Base-by-base conservation (phyloP, 2,329 filamentous ascomycete species). In the Diaporthe eres region DNA sequence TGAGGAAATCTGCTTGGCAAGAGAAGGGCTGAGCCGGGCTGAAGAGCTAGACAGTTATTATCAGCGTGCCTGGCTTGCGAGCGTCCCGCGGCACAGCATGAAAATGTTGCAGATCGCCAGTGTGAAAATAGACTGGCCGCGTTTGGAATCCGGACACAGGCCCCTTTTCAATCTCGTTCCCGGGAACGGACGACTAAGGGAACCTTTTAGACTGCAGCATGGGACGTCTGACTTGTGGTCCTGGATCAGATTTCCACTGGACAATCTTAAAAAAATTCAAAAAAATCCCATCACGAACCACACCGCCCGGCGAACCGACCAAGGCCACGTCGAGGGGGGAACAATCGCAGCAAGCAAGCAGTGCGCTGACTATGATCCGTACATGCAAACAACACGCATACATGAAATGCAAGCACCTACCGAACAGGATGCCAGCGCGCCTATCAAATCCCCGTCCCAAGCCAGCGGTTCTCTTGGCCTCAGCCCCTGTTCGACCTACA, bases 151-250 rank as follows among this genome's bases (percentile, higher is more conserved):
- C 47, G 31, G 65, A 68, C 49, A 68, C 65, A 12, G 47, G 65
- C 65, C 65, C 65, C 65, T 53, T 68, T 68, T 68, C 65, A 68
- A 68, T 68, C 65, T 68, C 65, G 65, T 53, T 51, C 31, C 47
- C 65, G 65, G 65, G 65, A 47, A 53, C 34, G 13, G 39, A 68
- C 65, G 65, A 68, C 47, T 68, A 68, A 68, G 47, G 65, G 6
- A 28, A 28, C 65, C 42, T 65, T 28, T 31, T 53, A 68, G 65
- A 68, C 65, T 53, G 61, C 42, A 31, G 61, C 8, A 65, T 65
- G 61, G 42, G 7, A 28, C 22, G 47, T 68, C 65, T 68, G 65
- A 68, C 65, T 39, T 68, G 65, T 68, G 65, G 65, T 51, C 65
- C 65, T 68, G 47, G 47, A 39, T 28, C 61, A 65, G 47, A 53